Base-by-base conservation (phyloP, 1,284 basidiomycete species). In the Pyrrhoderma lamaoense region DNA sequence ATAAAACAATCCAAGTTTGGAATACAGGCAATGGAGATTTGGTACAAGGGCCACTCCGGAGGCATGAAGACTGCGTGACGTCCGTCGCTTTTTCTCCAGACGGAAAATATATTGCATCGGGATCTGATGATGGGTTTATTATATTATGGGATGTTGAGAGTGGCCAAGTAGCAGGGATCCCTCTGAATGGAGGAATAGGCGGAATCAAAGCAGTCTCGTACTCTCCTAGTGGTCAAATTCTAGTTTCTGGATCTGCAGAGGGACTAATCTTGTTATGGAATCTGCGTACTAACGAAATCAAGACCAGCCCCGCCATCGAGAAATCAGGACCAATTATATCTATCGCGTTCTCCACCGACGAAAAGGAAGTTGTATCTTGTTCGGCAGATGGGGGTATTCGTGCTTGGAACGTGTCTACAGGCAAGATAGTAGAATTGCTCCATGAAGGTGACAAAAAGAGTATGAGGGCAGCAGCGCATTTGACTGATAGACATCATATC, bases 401-500 rank as follows among this genome's bases (percentile, higher is more conserved):
- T 0, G 89, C 97, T 0, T 99, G 95, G 95, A 89, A 99, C 65
- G 78, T 98, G 45, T 85, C 89, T 63, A 76, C 72, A 8, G 95
- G 95, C 1, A 66, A 70, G 22, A 67, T 79, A 8, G 21, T 23
- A 46, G 63, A 93, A 23, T 79, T 85, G 42, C 72, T 85, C 11
- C 72, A 97, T 18, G 68, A 73, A 21, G 95, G 94, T 0, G 95
- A 98, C 65, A 71, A 11, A 5, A 11, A 11, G 27, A 11, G 11
- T 31, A 11, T 31, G 5, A 5, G 27, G 5, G 5, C 27, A 31
- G 38, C 14, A 40, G n/a, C 38, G n/a, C n/a, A 7, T 14, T 40
- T 14, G n/a, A 5, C 38, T 5, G 38, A 40, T 14, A 14, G 38
- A 14, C 8, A 5, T 5, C n/a, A 22, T 8, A 40, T 40, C 14